Conservation (phyloP, 192 early-diverging fungal genomes). For the Coemansia sp. region DNA sequence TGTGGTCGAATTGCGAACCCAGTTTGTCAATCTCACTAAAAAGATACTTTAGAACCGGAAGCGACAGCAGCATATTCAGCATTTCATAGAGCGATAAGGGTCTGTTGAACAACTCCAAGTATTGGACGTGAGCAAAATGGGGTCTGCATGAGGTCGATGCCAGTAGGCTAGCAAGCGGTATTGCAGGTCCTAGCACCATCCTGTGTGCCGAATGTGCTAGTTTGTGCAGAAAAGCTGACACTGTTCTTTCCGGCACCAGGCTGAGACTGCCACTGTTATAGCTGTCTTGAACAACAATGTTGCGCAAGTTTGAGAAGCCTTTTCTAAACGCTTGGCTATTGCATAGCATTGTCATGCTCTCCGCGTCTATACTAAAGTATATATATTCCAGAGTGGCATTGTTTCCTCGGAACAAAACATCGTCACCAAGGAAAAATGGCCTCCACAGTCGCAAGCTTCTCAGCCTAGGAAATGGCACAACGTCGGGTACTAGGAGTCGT, state of each 20-base stretch:
- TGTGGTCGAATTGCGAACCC: not conserved
- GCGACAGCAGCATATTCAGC: not conserved
- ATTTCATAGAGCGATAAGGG: not conserved
- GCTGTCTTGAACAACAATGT: too few species aligned
- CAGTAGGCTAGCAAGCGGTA: too few species aligned
- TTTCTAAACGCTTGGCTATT: not conserved
- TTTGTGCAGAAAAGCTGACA: not conserved
- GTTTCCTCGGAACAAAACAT: not conserved
- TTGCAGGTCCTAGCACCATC: too few species aligned
- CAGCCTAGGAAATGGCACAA: not conserved
- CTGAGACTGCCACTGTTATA: not conserved
- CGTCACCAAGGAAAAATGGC: not conserved
- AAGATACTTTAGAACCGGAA: not conserved
- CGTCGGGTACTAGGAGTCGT: not conserved
- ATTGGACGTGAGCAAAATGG: not conserved
- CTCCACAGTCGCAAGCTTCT: not conserved
- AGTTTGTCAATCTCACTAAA: not conserved
- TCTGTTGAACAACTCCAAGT: not conserved
- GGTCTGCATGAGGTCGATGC: not conserved
- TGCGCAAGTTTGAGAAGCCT: not conserved
- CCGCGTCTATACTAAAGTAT: not conserved
- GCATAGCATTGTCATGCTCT: not conserved
- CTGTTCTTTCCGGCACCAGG: not conserved
- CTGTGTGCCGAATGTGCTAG: not conserved
- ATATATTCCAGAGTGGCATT: not conserved